phyloP scores from a whole-genome alignment of 2,329 filamentous ascomycete species.

The Diaporthe destruens region DNA sequence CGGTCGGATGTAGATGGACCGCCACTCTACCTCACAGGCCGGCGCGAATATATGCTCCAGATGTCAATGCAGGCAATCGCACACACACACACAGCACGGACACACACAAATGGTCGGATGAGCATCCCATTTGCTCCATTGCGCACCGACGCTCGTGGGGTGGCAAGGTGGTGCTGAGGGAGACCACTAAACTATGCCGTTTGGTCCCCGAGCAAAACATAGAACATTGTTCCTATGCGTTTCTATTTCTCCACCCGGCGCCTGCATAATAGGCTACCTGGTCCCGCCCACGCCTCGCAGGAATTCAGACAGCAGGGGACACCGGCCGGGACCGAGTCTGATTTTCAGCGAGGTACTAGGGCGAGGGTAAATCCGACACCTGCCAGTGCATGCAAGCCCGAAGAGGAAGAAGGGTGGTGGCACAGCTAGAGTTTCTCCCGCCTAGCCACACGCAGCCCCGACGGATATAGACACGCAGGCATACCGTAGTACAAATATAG shows the following conservation, averaged over 20 bases:
- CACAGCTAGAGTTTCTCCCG: not conserved
- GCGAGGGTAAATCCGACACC: not conserved
- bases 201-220: constrained; percentile 26
- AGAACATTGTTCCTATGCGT: constrained; percentile 33
- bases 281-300: constrained; percentile 4
- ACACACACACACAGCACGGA: too few species aligned
- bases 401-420: not conserved
- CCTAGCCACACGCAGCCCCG: constrained; percentile 6
- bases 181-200: not conserved
- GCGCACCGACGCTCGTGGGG: not conserved
- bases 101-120: not conserved
- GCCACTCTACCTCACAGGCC: not conserved
- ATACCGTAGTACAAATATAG: constrained; percentile 28
- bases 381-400: constrained; percentile 1
- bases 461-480: constrained; percentile 19
- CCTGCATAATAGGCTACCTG: not conserved
- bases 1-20: constrained; percentile 24
- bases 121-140: not conserved
- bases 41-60: not conserved
- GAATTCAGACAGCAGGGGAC: not conserved
- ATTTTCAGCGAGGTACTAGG: not conserved
- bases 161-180: too few species aligned
- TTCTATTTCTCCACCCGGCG: constrained; percentile 6
- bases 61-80: not conserved
- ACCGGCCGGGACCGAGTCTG: not conserved